Evolutionary conservation across 2,329 filamentous ascomycete species (phyloP).

Genomic region (Phaeophleospora eucalypticola): DNA sequence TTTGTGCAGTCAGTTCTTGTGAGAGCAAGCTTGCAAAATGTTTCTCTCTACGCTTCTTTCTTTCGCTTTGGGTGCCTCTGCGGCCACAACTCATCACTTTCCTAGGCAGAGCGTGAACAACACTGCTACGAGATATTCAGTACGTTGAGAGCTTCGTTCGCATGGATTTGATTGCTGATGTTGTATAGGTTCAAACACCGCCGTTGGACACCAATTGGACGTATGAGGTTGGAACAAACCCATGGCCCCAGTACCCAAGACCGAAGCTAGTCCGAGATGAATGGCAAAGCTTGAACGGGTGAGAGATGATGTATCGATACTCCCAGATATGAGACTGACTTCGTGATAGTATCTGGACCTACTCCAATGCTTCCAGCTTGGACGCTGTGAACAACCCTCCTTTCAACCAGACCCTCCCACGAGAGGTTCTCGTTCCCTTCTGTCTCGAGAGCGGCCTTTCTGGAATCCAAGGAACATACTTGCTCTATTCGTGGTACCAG

Average conservation of each 20-base stretch:
- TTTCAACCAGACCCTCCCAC: conserved; percentile 40
- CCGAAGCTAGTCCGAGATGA: conserved; percentile 51
- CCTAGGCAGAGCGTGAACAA: conserved; percentile 4
- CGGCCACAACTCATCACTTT: conserved; percentile 1
- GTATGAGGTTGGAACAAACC: conserved; percentile 45
- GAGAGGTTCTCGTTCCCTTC: conserved; percentile 50
- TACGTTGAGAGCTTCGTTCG: background rate
- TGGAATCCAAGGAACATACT: conserved; percentile 35
- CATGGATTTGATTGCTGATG: background rate
- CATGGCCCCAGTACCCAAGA: conserved; percentile 54
- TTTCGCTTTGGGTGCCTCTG: background rate
- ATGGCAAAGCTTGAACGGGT: conserved; percentile 55
- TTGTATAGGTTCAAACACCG: conserved; percentile 30
- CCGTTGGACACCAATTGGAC: conserved; percentile 50
- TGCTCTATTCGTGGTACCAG: conserved; percentile 35
- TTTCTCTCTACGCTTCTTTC: background rate
- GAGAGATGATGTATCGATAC: conserved; percentile 58
- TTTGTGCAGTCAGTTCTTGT: background rate
- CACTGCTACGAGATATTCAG: conserved; percentile 26
- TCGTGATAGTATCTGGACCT: too few species aligned
- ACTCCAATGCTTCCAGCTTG: conserved; percentile 40
- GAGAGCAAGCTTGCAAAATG: background rate
- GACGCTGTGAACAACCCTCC: conserved; percentile 42
- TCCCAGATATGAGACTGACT: too few species aligned
- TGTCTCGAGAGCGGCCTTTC: conserved; percentile 54